Conservation (phyloP, 2,329 filamentous ascomycete genomes). For the Arthrobotrys megalospora region DNA sequence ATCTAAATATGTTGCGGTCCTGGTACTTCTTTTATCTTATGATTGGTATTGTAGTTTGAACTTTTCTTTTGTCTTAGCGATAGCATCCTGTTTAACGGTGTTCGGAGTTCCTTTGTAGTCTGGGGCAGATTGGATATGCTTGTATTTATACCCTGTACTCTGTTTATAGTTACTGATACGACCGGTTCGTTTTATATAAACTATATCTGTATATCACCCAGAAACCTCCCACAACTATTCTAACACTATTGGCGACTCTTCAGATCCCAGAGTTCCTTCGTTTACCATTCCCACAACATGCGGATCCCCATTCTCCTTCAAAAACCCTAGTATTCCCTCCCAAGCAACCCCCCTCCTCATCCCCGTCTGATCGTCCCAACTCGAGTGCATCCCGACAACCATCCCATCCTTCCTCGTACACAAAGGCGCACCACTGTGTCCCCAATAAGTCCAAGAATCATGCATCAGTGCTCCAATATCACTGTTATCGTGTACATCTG, state of each 20-base stretch:
- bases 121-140: no score
- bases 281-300: background rate
- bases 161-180: no score
- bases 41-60: background rate
- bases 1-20: background rate
- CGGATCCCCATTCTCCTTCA: constrained; percentile 60
- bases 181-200: background rate
- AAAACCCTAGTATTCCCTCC: constrained; percentile 69
- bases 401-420: constrained; percentile 67
- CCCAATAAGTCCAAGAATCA: constrained; percentile 74
- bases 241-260: constrained; percentile 17
- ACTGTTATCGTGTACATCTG: constrained; percentile 71
- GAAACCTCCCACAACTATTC: background rate
- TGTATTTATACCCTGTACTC: no score
- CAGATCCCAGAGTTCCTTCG: background rate
- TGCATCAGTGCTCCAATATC: constrained; percentile 72
- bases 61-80: no score
- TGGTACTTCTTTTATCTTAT: background rate
- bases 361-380: constrained; percentile 72
- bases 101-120: no score
- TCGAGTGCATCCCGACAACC: constrained; percentile 72
- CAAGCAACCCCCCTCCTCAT: constrained; percentile 71
- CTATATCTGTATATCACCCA: no score
- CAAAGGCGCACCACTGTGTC: constrained; percentile 72
- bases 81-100: no score